phyloP scores from a whole-genome alignment of 306 rosid genomes.

The Cucumis sativus region DNA sequence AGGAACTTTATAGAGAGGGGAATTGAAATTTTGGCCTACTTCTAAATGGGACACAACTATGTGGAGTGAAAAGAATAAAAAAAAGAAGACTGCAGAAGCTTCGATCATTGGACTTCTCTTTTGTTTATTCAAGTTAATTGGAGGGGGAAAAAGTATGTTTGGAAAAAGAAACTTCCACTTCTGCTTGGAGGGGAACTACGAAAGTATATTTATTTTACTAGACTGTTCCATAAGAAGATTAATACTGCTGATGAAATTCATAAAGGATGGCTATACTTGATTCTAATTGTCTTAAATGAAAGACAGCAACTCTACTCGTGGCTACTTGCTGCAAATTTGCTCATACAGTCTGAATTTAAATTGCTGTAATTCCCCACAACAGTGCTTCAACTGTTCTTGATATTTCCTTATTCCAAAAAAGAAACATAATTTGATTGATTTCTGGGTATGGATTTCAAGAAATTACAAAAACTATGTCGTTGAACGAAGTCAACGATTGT shows the following conservation, averaged over 20 bases:
- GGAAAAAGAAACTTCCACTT: not conserved
- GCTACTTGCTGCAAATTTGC: not conserved
- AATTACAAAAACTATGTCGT: not conserved
- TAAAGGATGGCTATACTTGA: not conserved
- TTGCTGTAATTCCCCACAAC: not conserved
- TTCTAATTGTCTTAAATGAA: not conserved
- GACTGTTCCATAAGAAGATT: not conserved
- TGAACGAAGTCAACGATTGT: not conserved
- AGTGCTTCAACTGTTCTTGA: not conserved
- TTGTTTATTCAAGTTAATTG: not conserved
- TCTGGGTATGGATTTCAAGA: not conserved
- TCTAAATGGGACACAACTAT: not conserved
- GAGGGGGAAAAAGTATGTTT: not conserved
- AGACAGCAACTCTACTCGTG: not conserved
- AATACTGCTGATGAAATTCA: not conserved
- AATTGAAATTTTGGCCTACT: not conserved
- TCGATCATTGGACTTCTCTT: not conserved
- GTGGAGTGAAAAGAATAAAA: not conserved
- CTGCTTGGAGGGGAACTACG: not conserved
- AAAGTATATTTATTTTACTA: not conserved
- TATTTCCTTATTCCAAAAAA: not conserved
- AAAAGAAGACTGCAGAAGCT: not conserved
- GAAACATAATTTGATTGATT: not conserved
- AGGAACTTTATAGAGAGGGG: not conserved
- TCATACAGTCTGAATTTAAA: not conserved